Evolutionary conservation across 2,329 filamentous ascomycete genomes (phyloP).

Genomic region (Sclerotinia subarctica): DNA sequence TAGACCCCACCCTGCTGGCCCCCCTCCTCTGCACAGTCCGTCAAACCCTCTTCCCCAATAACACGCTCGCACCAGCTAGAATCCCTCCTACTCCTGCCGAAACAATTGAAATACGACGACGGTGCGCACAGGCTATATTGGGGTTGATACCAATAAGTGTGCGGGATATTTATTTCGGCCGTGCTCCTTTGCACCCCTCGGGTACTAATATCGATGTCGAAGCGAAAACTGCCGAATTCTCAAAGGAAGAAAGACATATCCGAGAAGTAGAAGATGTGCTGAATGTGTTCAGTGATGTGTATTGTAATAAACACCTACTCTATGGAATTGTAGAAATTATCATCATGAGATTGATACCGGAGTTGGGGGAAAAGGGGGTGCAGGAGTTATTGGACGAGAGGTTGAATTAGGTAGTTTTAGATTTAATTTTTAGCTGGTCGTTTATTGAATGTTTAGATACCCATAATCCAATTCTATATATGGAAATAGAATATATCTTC

Average conservation of each 20-base stretch:
- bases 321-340: constrained; percentile 79
- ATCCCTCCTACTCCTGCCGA: constrained; percentile 59
- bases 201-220: not conserved
- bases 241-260: constrained; percentile 16
- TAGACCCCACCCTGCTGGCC: constrained; percentile 64
- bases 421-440: not conserved
- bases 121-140: constrained; percentile 60
- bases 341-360: constrained; percentile 78
- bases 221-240: not conserved
- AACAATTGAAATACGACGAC: constrained; percentile 59
- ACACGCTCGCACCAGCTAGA: constrained; percentile 65
- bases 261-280: constrained; percentile 55
- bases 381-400: constrained; percentile 72
- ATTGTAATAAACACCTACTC: constrained; percentile 89
- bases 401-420: constrained; percentile 43
- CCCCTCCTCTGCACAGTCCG: constrained; percentile 68
- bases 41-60: constrained; percentile 81
- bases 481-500: not conserved
- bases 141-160: constrained; percentile 43
- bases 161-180: constrained; percentile 40
- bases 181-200: constrained; percentile 30
- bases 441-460: constrained; percentile 13
- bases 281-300: constrained; percentile 73
- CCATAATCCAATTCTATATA: not conserved
- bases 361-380: constrained; percentile 70